These are phyloP conservation scores for Ustilaginoidea virens DNA, from an alignment of 2,329 filamentous ascomycete genomes.

Conservation along the genomic window DNA sequence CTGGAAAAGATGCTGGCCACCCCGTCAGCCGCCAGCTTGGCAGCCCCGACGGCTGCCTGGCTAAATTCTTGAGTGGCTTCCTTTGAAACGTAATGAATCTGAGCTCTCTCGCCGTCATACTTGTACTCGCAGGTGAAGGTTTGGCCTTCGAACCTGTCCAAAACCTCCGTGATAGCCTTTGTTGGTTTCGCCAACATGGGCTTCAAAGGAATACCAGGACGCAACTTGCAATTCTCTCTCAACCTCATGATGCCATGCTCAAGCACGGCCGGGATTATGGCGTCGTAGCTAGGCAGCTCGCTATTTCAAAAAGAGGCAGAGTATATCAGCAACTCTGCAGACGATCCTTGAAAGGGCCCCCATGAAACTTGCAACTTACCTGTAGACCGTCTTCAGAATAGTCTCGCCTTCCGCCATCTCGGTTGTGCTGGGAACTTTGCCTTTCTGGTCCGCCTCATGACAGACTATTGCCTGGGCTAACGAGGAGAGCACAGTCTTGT, in stretches of 20 bases:
- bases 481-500: slow-evolving; percentile 81
- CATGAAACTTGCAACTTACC: slow-evolving; percentile 27
- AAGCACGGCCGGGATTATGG: slow-evolving; percentile 81
- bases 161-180: slow-evolving; percentile 92
- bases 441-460: slow-evolving; percentile 62
- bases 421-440: slow-evolving; percentile 54
- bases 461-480: slow-evolving; percentile 77
- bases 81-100: slow-evolving; percentile 91
- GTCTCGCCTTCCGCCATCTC: slow-evolving; percentile 74
- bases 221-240: slow-evolving; percentile 73
- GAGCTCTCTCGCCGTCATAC: slow-evolving; percentile 94
- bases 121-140: slow-evolving; percentile 98
- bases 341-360: no score
- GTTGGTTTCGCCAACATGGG: slow-evolving; percentile 98
- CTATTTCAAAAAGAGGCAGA: no score
- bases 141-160: slow-evolving; percentile 90
- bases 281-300: slow-evolving; percentile 87
- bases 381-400: slow-evolving; percentile 81
- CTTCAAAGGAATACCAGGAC: slow-evolving; percentile 87
- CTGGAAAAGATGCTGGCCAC: slow-evolving; percentile 90
- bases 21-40: slow-evolving; percentile 53
- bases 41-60: slow-evolving; percentile 41
- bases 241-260: slow-evolving; percentile 74
- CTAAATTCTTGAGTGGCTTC: slow-evolving; percentile 57
- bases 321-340: no score